Percentiles rank a stretch among this genome's conserved stretches.
phyloP scores from a whole-genome alignment of 2,329 filamentous ascomycete species.

The Knufia fluminis region DNA sequence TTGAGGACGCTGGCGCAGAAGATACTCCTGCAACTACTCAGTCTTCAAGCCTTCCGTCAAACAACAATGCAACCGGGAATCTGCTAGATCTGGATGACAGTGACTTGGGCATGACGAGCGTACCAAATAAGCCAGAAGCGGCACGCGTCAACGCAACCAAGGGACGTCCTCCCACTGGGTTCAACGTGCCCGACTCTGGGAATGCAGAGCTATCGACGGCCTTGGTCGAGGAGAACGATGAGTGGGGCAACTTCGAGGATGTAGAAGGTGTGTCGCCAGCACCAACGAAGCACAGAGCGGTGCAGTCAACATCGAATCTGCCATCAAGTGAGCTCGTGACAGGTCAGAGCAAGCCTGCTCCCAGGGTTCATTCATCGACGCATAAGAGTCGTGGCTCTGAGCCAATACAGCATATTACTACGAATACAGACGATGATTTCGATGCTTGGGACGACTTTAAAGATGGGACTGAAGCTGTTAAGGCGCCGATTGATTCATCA shows the following conservation, averaged over 20 bases:
- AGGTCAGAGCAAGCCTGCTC: not conserved
- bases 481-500: constrained; percentile 11
- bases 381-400: not conserved
- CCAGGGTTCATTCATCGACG: not conserved
- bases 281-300: constrained; percentile 9
- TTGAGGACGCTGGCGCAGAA: constrained; percentile 42
- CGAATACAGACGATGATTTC: constrained; percentile 27
- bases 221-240: constrained; percentile 28
- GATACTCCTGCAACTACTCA: not conserved
- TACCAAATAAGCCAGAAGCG: not conserved
- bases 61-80: not conserved
- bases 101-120: not conserved
- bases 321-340: not conserved
- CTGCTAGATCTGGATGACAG: constrained; percentile 5
- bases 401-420: not conserved
- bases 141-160: not conserved
- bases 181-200: not conserved
- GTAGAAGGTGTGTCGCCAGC: constrained; percentile 22
- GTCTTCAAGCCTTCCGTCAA: too few relatives aligned
- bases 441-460: constrained; percentile 49
- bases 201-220: not conserved
- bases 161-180: not conserved
- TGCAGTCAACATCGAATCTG: not conserved
- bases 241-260: constrained; percentile 39
- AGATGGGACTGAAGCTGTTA: constrained; percentile 26